Evolutionary conservation across 2,329 filamentous ascomycete genomes (phyloP).

Genomic region (Claviceps maximensis): DNA sequence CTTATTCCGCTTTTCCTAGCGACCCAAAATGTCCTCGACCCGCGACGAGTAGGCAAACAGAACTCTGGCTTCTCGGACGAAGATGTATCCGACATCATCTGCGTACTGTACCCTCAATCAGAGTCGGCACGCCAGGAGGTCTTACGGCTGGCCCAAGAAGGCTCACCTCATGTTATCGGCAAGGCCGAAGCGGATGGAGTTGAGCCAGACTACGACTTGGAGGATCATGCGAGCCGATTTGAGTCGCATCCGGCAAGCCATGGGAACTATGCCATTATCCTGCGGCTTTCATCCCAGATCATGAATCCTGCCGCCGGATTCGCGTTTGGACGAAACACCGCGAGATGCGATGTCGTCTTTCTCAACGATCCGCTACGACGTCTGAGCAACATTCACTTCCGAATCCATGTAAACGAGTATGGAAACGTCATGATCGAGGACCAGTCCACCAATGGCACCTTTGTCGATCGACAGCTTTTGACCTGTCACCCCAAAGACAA

Average conservation of each 20-base stretch:
- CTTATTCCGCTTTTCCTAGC: slow-evolving; percentile 5
- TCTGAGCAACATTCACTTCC: slow-evolving; percentile 91
- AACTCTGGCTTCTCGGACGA: slow-evolving; percentile 72
- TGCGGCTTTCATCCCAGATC: slow-evolving; percentile 63
- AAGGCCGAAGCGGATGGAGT: slow-evolving; percentile 35
- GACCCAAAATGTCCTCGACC: slow-evolving; percentile 49
- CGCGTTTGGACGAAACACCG: slow-evolving; percentile 66
- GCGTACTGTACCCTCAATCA: slow-evolving; percentile 71
- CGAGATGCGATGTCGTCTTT: slow-evolving; percentile 60
- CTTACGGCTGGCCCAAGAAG: slow-evolving; percentile 32
- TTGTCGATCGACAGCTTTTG: slow-evolving; percentile 64
- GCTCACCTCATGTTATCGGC: slow-evolving; percentile 36
- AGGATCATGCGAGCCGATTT: slow-evolving; percentile 37
- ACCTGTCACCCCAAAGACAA: slow-evolving; percentile 24
- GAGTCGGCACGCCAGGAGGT: slow-evolving; percentile 60
- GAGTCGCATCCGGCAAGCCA: slow-evolving; percentile 30
- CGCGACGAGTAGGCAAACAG: slow-evolving; percentile 63
- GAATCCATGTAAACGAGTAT: slow-evolving; percentile 79
- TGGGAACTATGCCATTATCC: slow-evolving; percentile 55
- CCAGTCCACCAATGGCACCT: slow-evolving; percentile 87
- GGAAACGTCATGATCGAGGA: slow-evolving; percentile 88
- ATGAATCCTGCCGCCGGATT: slow-evolving; percentile 63
- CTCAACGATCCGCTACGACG: slow-evolving; percentile 53
- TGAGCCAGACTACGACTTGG: slow-evolving; percentile 35
- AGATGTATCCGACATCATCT: slow-evolving; percentile 79